phyloP scores from a whole-genome alignment of 2,329 filamentous ascomycete genomes.

The Penicillium griseofulvum region DNA sequence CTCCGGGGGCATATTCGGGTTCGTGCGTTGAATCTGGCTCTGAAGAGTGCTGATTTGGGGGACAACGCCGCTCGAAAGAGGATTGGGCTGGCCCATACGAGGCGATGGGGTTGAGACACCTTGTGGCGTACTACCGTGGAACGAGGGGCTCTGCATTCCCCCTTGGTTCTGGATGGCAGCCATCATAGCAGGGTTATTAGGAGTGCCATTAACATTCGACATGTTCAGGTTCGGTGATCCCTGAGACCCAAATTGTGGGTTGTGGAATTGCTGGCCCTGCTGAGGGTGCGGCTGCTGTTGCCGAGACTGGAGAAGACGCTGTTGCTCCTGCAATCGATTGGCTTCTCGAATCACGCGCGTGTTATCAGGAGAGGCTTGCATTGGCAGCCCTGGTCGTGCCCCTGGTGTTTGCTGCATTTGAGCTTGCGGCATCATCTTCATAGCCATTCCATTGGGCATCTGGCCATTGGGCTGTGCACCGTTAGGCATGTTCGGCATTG shows the following conservation, averaged over 20 bases:
- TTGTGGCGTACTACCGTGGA: constrained; percentile 39
- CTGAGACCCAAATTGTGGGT: constrained; percentile 41
- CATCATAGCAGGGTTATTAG: constrained; percentile 46
- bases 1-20: constrained; percentile 53
- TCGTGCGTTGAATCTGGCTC: constrained; percentile 51
- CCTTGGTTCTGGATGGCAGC: constrained; percentile 44
- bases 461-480: constrained; percentile 48
- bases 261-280: constrained; percentile 37
- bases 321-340: constrained; percentile 49
- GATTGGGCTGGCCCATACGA: constrained; percentile 48
- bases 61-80: constrained; percentile 53
- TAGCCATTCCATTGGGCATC: constrained; percentile 56
- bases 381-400: constrained; percentile 40
- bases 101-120: constrained; percentile 47
- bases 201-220: constrained; percentile 38
- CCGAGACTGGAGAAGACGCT: constrained; percentile 60
- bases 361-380: constrained; percentile 57
- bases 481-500: constrained; percentile 44
- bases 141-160: constrained; percentile 46
- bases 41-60: constrained; percentile 55
- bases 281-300: constrained; percentile 41
- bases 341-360: constrained; percentile 49
- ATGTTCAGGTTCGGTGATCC: constrained; percentile 46
- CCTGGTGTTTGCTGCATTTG: constrained; percentile 54
- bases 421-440: constrained; percentile 55